Evolutionary conservation across 305 asterid genomes (phyloP).

Genomic region (Nicotiana rustica): DNA sequence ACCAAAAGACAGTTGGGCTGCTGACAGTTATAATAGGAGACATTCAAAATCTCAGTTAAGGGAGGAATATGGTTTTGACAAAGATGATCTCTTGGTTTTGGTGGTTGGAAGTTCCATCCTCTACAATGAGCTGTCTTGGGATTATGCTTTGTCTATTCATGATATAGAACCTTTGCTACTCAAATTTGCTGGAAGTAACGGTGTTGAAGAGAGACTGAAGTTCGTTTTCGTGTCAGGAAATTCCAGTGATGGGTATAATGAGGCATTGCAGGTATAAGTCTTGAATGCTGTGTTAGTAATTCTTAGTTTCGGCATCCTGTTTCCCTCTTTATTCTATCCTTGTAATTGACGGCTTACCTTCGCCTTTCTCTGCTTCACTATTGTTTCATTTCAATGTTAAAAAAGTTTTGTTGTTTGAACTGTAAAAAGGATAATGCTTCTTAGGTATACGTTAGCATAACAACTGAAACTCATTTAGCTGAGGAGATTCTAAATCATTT

Average conservation of each 20-base stretch:
- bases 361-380: neutral
- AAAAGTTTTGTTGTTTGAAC: neutral
- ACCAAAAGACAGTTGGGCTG: slow-evolving; percentile 95
- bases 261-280: slow-evolving; percentile 78
- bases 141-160: slow-evolving; percentile 79
- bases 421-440: slow-evolving; percentile 15
- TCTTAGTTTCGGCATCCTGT: slow-evolving; percentile 13
- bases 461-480: slow-evolving; percentile 14
- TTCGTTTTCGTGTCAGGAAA: slow-evolving; percentile 85
- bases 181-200: slow-evolving; percentile 67
- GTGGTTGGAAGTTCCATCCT: slow-evolving; percentile 90
- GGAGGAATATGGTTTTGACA: slow-evolving; percentile 72
- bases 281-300: slow-evolving; percentile 6
- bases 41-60: slow-evolving; percentile 82
- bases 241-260: slow-evolving; percentile 74
- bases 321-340: neutral
- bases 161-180: slow-evolving; percentile 80
- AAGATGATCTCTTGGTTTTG: slow-evolving; percentile 79
- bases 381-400: slow-evolving; percentile 13
- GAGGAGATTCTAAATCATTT: neutral
- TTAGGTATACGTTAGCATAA: slow-evolving; percentile 2
- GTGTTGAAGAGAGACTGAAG: slow-evolving; percentile 59
- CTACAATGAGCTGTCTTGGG: slow-evolving; percentile 82
- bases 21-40: slow-evolving; percentile 76
- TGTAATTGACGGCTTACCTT: slow-evolving; percentile 11